Evolutionary conservation across 2,329 filamentous ascomycete species (phyloP), one percentile per base, ranked within the genome.

Genomic region (Fusarium verrucosum): DNA sequence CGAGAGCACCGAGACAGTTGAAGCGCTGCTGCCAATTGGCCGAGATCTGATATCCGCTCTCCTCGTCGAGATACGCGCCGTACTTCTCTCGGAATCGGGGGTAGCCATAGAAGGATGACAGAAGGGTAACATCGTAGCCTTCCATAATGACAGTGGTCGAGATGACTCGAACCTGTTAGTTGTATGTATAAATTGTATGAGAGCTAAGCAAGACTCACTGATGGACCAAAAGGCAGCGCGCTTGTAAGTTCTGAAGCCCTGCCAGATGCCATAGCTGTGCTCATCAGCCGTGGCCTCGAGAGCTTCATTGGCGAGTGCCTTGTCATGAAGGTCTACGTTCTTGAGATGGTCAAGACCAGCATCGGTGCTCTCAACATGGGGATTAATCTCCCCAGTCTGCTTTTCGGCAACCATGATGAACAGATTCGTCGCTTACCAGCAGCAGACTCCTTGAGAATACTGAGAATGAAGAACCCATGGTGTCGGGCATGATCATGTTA

Each of bases 11-110:
- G 37, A 76, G 70, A 44, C 71, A 73, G 65, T 77, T 77, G 41
- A 87, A 75, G 4, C 76, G 79, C 19, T 82, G 78, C 70, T 86
- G 84, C 84, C 84, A 86, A 5, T 77, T 68, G 3, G 82, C 78
- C 5, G 78, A 78, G 63, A 87, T 78, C 65, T 84, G 78, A 42
- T 81, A 81, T 10, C 74, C 75, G 19, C 73, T 72, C 28, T 80
- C 67, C 0, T 71, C 59, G 35, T 75, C 61, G 14, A 74, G 65
- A 20, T 46, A 78, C 5, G 68, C 70, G 38, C 81, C 81, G 55
- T 81, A 84, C 65, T 73, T 80, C 55, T 67, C 66, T 10, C 71
- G 74, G 68, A 77, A 82, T 54, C 53, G 63, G 2, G 71, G 78
- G 70, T 81, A 82, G 7, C 75, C 81, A 61, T 77, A 81, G 70